phyloP scores from a whole-genome alignment of 169 alveolate genomes.

The Neospora caninum region DNA sequence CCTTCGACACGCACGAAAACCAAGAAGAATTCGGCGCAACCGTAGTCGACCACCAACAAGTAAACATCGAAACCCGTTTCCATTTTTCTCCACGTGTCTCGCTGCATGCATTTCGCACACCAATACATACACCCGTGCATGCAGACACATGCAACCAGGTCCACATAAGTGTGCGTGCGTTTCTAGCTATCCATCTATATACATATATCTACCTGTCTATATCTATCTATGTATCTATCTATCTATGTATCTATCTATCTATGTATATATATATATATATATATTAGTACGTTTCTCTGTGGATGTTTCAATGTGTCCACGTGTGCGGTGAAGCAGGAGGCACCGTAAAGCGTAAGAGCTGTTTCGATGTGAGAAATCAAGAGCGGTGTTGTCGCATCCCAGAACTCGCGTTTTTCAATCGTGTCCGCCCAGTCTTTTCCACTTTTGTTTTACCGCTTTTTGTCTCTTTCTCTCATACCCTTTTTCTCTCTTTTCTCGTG shows the following conservation, averaged over 20 bases:
- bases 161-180: no score
- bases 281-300: no score
- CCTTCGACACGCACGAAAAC: constrained; percentile 92
- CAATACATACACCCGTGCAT: no score
- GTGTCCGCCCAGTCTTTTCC: not conserved
- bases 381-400: no score
- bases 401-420: not conserved
- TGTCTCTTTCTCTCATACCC: not conserved
- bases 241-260: no score
- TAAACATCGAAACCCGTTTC: constrained; percentile 62
- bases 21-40: constrained; percentile 94
- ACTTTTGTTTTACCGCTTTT: not conserved
- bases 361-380: no score
- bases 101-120: not conserved
- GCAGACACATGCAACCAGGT: not conserved
- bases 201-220: not conserved
- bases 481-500: not conserved
- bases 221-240: no score
- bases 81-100: constrained; percentile 71
- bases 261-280: no score
- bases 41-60: constrained; percentile 90
- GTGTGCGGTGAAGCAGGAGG: no score
- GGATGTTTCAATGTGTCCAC: no score
- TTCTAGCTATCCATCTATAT: no score
- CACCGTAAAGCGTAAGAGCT: no score